Conservation (phyloP, 1,284 basidiomycete genomes). For the Melampsora allii-populina region DNA sequence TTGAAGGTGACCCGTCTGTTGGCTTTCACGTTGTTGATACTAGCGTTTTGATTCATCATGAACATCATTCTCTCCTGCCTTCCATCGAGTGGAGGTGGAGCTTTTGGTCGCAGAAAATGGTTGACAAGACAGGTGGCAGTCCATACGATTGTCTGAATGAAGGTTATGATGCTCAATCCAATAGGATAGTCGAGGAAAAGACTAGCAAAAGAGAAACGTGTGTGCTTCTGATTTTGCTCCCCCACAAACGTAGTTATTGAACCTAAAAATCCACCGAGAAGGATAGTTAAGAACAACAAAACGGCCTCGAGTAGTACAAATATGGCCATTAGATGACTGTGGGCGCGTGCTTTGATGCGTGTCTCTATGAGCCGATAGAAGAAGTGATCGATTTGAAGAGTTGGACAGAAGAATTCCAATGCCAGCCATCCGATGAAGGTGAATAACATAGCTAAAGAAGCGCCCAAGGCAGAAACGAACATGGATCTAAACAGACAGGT, state of each 20-base stretch:
- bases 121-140: slow-evolving; percentile 15
- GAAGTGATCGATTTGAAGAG: slow-evolving; percentile 41
- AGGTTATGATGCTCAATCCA: slow-evolving; percentile 35
- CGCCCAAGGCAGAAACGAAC: slow-evolving; percentile 43
- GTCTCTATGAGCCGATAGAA: slow-evolving; percentile 35
- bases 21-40: slow-evolving; percentile 22
- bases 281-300: slow-evolving; percentile 21
- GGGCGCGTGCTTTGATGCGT: slow-evolving; percentile 11
- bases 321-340: slow-evolving; percentile 16
- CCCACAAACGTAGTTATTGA: slow-evolving; percentile 42
- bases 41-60: slow-evolving; percentile 25
- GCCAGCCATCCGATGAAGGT: slow-evolving; percentile 33
- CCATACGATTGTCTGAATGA: slow-evolving; percentile 34
- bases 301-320: slow-evolving; percentile 29
- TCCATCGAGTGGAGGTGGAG: slow-evolving; percentile 13
- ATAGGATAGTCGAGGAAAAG: slow-evolving; percentile 40
- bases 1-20: slow-evolving; percentile 39
- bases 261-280: slow-evolving; percentile 39
- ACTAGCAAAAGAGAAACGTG: slow-evolving; percentile 34
- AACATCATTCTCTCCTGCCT: slow-evolving; percentile 25
- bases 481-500: slow-evolving; percentile 22
- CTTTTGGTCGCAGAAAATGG: slow-evolving; percentile 14
- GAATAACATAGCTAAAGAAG: slow-evolving; percentile 37
- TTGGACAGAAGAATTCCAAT: slow-evolving; percentile 36
- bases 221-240: slow-evolving; percentile 43